These are phyloP conservation scores for Nannizziopsis barbatae DNA, from an alignment of 2,329 filamentous ascomycete genomes.

Conservation along the genomic window DNA sequence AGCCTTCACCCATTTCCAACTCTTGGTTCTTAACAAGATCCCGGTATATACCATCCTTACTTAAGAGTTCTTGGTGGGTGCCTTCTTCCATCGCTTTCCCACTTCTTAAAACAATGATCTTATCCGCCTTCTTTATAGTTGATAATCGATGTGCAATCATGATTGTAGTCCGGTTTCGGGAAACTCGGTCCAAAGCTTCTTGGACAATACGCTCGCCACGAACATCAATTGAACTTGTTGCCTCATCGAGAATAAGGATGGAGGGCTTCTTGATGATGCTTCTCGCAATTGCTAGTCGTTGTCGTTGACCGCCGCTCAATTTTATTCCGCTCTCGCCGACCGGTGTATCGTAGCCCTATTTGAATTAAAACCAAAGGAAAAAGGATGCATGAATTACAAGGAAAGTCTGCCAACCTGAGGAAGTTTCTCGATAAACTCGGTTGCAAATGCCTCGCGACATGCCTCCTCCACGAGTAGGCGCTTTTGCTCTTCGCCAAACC, in stretches of 20 bases:
- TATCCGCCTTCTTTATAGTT: slow-evolving; percentile 64
- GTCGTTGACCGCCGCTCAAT: slow-evolving; percentile 74
- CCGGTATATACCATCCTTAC: slow-evolving; percentile 52
- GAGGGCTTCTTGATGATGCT: slow-evolving; percentile 56
- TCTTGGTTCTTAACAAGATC: slow-evolving; percentile 47
- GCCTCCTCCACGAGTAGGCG: slow-evolving; percentile 49
- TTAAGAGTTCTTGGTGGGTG: slow-evolving; percentile 60
- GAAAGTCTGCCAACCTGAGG: slow-evolving; percentile 31
- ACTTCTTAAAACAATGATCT: slow-evolving; percentile 63
- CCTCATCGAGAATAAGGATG: slow-evolving; percentile 64
- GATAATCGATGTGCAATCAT: slow-evolving; percentile 65
- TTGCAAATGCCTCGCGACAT: slow-evolving; percentile 56
- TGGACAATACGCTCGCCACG: slow-evolving; percentile 46
- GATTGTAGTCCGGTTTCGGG: slow-evolving; percentile 57
- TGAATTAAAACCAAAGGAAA: too few species aligned
- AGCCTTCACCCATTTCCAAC: slow-evolving; percentile 17
- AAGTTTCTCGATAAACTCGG: slow-evolving; percentile 56
- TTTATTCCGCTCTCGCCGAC: slow-evolving; percentile 70
- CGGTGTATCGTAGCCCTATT: slow-evolving; percentile 58
- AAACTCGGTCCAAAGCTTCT: slow-evolving; percentile 42
- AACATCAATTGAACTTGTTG: slow-evolving; percentile 56
- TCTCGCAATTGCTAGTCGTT: slow-evolving; percentile 65
- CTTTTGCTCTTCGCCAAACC: slow-evolving; percentile 26
- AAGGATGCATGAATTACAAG: too few species aligned
- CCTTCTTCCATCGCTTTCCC: slow-evolving; percentile 63